Evolutionary conservation across 2,329 filamentous ascomycete species (phyloP).

Genomic region (Orbilia oligospora): DNA sequence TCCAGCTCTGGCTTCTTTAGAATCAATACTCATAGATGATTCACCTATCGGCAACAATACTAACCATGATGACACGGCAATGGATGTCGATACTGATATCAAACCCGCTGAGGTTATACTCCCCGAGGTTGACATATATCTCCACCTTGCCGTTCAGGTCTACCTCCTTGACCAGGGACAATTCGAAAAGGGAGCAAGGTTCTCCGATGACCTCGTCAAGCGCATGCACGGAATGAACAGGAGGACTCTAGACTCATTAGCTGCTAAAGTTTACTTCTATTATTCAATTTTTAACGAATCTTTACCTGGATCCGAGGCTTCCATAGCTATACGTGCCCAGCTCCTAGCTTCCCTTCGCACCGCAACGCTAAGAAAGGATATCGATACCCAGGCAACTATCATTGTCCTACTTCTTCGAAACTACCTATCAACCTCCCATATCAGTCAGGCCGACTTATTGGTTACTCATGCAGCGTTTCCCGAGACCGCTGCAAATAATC

Average conservation of each 20-base stretch:
- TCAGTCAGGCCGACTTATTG: slow-evolving; percentile 94
- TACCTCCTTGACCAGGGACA: slow-evolving; percentile 88
- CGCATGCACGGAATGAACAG: slow-evolving; percentile 91
- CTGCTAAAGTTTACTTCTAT: slow-evolving; percentile 98
- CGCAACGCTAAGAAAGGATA: slow-evolving; percentile 95
- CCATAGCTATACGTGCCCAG: slow-evolving; percentile 87
- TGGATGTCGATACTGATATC: slow-evolving; percentile 80
- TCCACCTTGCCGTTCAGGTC: slow-evolving; percentile 88
- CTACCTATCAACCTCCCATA: slow-evolving; percentile 95
- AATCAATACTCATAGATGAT: slow-evolving; percentile 75
- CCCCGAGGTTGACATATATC: slow-evolving; percentile 89
- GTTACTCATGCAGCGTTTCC: slow-evolving; percentile 97
- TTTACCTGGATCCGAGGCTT: slow-evolving; percentile 86
- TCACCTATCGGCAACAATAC: slow-evolving; percentile 63
- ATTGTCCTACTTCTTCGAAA: slow-evolving; percentile 95
- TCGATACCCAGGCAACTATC: slow-evolving; percentile 95
- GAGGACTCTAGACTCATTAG: slow-evolving; percentile 91
- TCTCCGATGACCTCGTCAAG: slow-evolving; percentile 86
- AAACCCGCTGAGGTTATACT: slow-evolving; percentile 79
- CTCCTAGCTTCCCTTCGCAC: slow-evolving; percentile 91
- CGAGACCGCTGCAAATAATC: slow-evolving; percentile 93
- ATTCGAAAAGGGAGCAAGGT: slow-evolving; percentile 82
- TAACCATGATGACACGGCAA: slow-evolving; percentile 75
- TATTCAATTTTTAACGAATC: slow-evolving; percentile 92
- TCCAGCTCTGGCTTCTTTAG: slow-evolving; percentile 77